Base-by-base conservation (phyloP, 2,329 filamentous ascomycete genomes). In the Teratosphaeria zuluensis region DNA sequence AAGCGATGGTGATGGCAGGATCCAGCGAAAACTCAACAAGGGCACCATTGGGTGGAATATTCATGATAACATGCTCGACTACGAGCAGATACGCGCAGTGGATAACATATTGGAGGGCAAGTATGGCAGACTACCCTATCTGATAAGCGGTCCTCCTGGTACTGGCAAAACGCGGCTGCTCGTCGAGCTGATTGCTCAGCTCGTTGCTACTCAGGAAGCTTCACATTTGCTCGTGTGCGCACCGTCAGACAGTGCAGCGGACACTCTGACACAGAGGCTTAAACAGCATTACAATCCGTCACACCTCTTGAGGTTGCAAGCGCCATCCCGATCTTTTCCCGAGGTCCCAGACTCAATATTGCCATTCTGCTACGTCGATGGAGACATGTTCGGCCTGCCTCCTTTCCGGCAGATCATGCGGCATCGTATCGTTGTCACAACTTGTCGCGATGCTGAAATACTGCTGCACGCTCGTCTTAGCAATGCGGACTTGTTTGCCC, bases 151-250 rank as follows among this genome's bases (percentile, higher is more conserved):
- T 0, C 78, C 78, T 9, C 78, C 78, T 11, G 78, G 78, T n/a
- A 80, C 78, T 6, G 78, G 78, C 0, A 80, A 81, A 64, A 80
- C 78, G 8, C 80, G 79, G 59, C 80, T 77, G 2, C 63, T 80
- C 1, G 77, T 79, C 19, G 78, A 80, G 64, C 70, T 71, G 56
- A 73, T 76, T 9, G 63, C 75, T 32, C 67, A 69, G 55, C 54
- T 68, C 0, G 38, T 66, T 35, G 11, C 21, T 7, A 53, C 52
- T 35, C 19, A 63, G 8, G 19, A 56, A 32, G 55, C 56, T 2
- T 53, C 59, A 7, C 63, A 62, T 52, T 28, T 68, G 2, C 56
- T 68, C 5, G 56, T 68, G 28, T 68, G 64, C 48, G 65, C 65
- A 11, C 66, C 66, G 3, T 68, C 65, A n/a, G 66, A 68, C 38